Percentiles rank a stretch among this genome's conserved stretches.
phyloP scores from a whole-genome alignment of 192 early-diverging fungal genomes.

The Coemansia sp. region DNA sequence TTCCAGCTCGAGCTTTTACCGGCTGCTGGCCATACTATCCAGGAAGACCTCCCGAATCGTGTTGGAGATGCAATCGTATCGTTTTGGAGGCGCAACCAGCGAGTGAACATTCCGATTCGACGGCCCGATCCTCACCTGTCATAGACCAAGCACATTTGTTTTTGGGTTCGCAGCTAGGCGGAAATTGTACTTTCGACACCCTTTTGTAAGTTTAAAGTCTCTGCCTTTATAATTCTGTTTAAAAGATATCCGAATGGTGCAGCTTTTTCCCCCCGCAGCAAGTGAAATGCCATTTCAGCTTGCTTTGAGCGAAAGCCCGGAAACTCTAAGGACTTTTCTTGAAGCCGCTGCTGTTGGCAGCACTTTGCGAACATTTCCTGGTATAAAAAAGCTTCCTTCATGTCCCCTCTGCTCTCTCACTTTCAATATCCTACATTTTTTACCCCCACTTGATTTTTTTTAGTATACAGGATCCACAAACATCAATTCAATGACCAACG shows the following conservation, averaged over 20 bases:
- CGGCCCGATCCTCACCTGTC: background rate
- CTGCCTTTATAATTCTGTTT: background rate
- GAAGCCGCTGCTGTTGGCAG: background rate
- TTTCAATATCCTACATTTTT: too few species aligned
- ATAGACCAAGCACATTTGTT: too few species aligned
- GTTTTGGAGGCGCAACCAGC: slow-evolving; percentile 70
- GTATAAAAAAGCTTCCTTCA: too few species aligned
- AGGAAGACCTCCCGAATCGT: slow-evolving; percentile 67
- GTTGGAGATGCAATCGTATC: slow-evolving; percentile 58
- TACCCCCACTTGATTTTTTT: too few species aligned
- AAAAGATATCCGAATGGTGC: background rate
- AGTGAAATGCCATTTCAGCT: background rate
- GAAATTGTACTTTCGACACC: too few species aligned
- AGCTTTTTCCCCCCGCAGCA: background rate
- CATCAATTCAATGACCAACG: too few species aligned
- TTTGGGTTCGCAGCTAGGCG: too few species aligned
- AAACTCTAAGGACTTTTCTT: background rate
- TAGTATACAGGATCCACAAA: too few species aligned
- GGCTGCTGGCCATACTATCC: slow-evolving; percentile 68
- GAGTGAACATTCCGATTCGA: slow-evolving; percentile 43
- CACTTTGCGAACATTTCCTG: too few species aligned
- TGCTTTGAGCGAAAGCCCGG: background rate
- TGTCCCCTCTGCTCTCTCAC: too few species aligned
- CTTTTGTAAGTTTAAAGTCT: background rate
- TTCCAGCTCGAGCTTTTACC: slow-evolving; percentile 71